phyloP scores from a whole-genome alignment of 108 stramenopile genomes.

The Nannochloropsis gaditana region DNA sequence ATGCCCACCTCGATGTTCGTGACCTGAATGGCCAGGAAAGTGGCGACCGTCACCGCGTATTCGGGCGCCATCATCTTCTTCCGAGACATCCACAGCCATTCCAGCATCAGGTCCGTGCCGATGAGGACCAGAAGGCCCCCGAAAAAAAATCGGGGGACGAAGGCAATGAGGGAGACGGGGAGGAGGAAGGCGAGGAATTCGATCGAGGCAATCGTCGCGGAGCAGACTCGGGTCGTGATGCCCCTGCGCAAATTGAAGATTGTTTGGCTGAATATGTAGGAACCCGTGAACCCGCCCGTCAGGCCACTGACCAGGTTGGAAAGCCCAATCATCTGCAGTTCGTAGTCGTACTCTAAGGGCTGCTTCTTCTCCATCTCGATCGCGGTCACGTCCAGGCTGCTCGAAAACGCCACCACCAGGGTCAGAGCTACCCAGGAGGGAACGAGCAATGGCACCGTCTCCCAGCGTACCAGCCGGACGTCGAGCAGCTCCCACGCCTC shows the following conservation, averaged over 20 bases:
- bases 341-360: conserved; percentile 85
- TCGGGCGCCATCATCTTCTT: conserved; percentile 55
- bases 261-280: conserved; percentile 92
- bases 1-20: conserved; percentile 49
- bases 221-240: conserved; percentile 68
- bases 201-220: conserved; percentile 62
- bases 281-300: conserved; percentile 82
- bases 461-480: conserved; percentile 1
- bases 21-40: conserved; percentile 39
- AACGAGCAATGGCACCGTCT: conserved; percentile 48
- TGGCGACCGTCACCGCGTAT: conserved; percentile 45
- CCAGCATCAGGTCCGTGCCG: conserved; percentile 79
- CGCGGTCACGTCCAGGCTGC: conserved; percentile 89
- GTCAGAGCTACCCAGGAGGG: conserved; percentile 72
- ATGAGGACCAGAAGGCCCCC: conserved; percentile 82
- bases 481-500: conserved; percentile 30
- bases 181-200: conserved; percentile 62
- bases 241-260: conserved; percentile 80
- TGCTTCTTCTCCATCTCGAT: conserved; percentile 89
- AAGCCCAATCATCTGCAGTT: conserved; percentile 77
- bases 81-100: conserved; percentile 87
- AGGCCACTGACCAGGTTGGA: conserved; percentile 82
- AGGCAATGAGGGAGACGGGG: conserved; percentile 70
- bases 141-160: conserved; percentile 86
- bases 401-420: conserved; percentile 86